A percentile compares a stretch with the other conserved stretches of the same genome.
phyloP scores from a whole-genome alignment of 768 basidiomycete genomes.

The Rhizopogon vinicolor region DNA sequence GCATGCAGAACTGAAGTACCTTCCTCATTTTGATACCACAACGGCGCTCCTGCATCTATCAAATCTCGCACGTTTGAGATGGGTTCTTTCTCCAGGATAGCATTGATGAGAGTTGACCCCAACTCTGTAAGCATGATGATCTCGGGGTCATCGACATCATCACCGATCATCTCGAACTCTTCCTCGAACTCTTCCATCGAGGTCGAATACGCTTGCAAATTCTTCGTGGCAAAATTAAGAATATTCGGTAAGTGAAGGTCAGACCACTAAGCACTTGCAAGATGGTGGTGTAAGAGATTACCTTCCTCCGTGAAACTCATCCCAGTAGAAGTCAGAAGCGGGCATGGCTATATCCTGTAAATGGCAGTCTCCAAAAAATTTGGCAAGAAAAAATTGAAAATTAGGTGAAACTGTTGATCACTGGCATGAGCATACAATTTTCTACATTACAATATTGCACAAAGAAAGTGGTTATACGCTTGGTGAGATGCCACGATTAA shows the following conservation, averaged over 20 bases:
- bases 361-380: no score
- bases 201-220: background rate
- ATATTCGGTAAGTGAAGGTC: background rate
- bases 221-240: background rate
- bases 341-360: no score
- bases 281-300: background rate
- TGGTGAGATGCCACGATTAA: no score
- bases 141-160: conserved; percentile 29
- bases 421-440: no score
- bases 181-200: conserved; percentile 2
- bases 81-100: conserved; percentile 49
- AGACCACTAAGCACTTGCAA: background rate
- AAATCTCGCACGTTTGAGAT: conserved; percentile 40
- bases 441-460: no score
- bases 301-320: no score
- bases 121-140: conserved; percentile 45
- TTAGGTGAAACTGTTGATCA: no score
- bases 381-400: no score
- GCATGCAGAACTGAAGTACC: conserved; percentile 86
- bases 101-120: conserved; percentile 55
- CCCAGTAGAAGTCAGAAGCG: no score
- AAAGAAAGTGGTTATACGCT: no score
- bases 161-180: conserved; percentile 8
- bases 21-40: conserved; percentile 88
- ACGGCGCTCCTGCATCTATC: conserved; percentile 65